Evolutionary conservation across 176 grass and related monocot species (phyloP).

Genomic region (Hordeum marinum): DNA sequence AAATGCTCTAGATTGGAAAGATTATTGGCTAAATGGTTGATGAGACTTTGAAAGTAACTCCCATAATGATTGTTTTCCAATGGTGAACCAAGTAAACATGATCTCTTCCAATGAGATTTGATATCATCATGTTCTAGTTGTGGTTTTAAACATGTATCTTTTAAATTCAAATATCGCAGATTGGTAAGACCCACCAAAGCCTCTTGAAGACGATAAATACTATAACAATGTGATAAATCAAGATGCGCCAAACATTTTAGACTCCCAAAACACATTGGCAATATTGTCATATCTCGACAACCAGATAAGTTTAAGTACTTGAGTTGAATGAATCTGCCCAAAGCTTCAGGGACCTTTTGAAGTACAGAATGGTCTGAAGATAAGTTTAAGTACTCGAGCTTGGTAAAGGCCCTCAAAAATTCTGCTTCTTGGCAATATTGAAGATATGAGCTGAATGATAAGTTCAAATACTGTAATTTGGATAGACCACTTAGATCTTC

Average conservation of each 20-base stretch:
- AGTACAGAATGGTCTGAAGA: neutral
- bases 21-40: too few species aligned
- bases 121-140: too few species aligned
- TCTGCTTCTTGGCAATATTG: neutral
- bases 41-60: too few species aligned
- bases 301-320: conserved; percentile 1
- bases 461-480: neutral
- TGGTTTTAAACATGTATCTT: too few species aligned
- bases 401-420: neutral
- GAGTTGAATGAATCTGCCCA: neutral
- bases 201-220: neutral
- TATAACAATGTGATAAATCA: neutral
- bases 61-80: too few species aligned
- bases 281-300: neutral
- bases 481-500: neutral
- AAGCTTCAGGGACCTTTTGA: neutral
- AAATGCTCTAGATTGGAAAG: conserved; percentile 12
- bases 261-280: neutral
- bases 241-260: neutral
- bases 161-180: neutral
- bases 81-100: too few species aligned
- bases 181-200: neutral
- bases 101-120: too few species aligned
- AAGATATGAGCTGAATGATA: conserved; percentile 19
- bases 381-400: conserved; percentile 1